phyloP scores from a whole-genome alignment of 129 eudicot genomes.

The Solidago caesia region DNA sequence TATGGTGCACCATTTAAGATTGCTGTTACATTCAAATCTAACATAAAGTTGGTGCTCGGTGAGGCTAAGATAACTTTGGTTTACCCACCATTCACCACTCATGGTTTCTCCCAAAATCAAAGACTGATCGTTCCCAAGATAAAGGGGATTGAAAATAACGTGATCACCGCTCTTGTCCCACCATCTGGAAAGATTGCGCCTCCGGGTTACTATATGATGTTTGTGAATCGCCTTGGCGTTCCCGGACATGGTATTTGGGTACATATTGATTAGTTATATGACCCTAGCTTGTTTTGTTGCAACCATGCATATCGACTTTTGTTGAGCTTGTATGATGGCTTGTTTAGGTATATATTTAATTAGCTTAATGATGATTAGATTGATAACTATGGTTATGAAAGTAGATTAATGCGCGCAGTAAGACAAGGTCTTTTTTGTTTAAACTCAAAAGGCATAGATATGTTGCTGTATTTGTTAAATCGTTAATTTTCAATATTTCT shows the following conservation, averaged over 20 bases:
- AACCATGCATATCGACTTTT: not conserved
- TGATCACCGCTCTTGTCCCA: slow-evolving; percentile 46
- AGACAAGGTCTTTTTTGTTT: too few relatives aligned
- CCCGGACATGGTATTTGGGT: slow-evolving; percentile 80
- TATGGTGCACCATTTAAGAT: slow-evolving; percentile 42
- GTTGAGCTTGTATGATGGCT: not conserved
- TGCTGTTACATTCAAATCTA: slow-evolving; percentile 7
- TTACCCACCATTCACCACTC: slow-evolving; percentile 78
- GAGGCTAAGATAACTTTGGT: slow-evolving; percentile 53
- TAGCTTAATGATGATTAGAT: too few relatives aligned
- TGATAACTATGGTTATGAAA: too few relatives aligned
- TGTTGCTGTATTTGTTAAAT: too few relatives aligned
- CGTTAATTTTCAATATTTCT: too few relatives aligned
- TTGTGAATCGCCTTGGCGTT: slow-evolving; percentile 53
- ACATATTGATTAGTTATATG: slow-evolving; percentile 32
- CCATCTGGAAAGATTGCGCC: slow-evolving; percentile 65
- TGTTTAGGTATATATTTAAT: too few relatives aligned
- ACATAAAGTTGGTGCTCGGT: not conserved
- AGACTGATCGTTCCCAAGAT: slow-evolving; percentile 43
- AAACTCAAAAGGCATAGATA: too few relatives aligned
- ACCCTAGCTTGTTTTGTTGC: not conserved
- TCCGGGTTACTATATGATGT: slow-evolving; percentile 73
- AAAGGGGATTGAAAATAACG: not conserved
- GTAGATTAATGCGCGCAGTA: too few relatives aligned
- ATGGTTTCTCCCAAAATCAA: slow-evolving; percentile 72